Evolutionary conservation across 2,329 filamentous ascomycete species (phyloP), one percentile per base, ranked within the genome.

Genomic region (Pyrenochaeta sp.): DNA sequence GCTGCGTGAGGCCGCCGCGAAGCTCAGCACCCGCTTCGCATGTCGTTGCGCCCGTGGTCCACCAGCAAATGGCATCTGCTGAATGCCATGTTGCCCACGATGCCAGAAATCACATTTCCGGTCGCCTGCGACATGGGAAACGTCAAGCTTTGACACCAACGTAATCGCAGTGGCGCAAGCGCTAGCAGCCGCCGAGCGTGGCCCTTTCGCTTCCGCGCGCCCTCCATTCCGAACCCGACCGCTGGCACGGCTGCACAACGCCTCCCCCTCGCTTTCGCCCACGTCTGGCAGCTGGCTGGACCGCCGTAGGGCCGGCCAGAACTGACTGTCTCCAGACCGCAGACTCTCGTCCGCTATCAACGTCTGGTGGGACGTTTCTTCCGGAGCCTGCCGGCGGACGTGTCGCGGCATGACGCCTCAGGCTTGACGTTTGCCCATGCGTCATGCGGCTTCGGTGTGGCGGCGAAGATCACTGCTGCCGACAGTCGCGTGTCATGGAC

Each of bases 91-190:
- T 24, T 49, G 34, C 17, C 27, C 17, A 21, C 21, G 22, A 51
- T 53, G 46, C 42, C 15, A 40, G 42, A 51, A 35, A 36, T 39
- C 42, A 18, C 32, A 45, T 47, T 49, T 29, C 49, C 39, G 45
- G 27, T 47, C 41, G 19, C 37, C 44, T 17, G 31, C 24, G 32
- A 30, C 35, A 60, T 62, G 55, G 54, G 30, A 41, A 45, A 44
- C 17, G 18, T 44, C 31, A 51, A 53, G 50, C 51, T 54, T 51
- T 35, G 45, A 44, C 43, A 27, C 21, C 41, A 44, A 53, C 49
- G 48, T 51, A 40, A 42, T 37, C 24, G 21, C 19, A 18, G 53
- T 55, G 53, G 51, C 53, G 55, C 44, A 30, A 44, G 22, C 14
- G 37, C 27, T 39, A 41, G 44, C 41, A 41, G 26, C 37, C 41